Base-by-base conservation (phyloP, 2,329 filamentous ascomycete species). In the Phaeosphaeria sp. region DNA sequence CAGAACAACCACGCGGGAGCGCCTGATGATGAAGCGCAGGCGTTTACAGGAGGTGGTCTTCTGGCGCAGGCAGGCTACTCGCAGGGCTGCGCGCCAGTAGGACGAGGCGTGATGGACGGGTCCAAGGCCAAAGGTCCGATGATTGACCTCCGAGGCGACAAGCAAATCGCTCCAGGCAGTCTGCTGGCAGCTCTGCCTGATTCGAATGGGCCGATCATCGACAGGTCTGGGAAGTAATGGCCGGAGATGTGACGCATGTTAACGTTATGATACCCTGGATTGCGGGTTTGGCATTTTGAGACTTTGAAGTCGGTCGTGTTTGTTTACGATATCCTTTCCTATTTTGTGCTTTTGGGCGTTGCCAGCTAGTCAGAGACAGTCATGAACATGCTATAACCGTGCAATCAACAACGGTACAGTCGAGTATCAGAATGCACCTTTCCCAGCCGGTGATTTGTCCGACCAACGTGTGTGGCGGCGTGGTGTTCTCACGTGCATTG, bases 141-240 rank as follows among this genome's bases (percentile, higher is more conserved):
- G 76, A 58, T 83, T 9, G 77, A 82, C 60, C 62, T 81, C 20
- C 72, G 72, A 21, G 78, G 78, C 27, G 72, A 76, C 50, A 75
- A 75, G 41, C 67, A 74, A 60, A 84, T 83, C 63, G 79, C 76
- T 10, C 69, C 77, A 33, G 81, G 78, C 22, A 85, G 82, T 64
- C 74, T 85, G 52, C 77, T 84, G 15, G 80, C 82, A 49, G 74
- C 76, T 55, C 75, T 79, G 18, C 68, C 71, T n/a, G 66, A 69
- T 27, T 53, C 69, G 1, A 55, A 46, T n/a, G 71, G 64, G 47
- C 76, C 74, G 13, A 64, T 78, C 13, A 75, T 81, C 52, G 79
- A 79, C 63, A 67, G 78, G 20, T 71, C 68, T 56, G 73, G 65
- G 52, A 67, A 60, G 62, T 64, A 60, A 54, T 10, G 17, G 23